phyloP scores from a whole-genome alignment of 306 rosid species.

The Ziziphus jujuba region DNA sequence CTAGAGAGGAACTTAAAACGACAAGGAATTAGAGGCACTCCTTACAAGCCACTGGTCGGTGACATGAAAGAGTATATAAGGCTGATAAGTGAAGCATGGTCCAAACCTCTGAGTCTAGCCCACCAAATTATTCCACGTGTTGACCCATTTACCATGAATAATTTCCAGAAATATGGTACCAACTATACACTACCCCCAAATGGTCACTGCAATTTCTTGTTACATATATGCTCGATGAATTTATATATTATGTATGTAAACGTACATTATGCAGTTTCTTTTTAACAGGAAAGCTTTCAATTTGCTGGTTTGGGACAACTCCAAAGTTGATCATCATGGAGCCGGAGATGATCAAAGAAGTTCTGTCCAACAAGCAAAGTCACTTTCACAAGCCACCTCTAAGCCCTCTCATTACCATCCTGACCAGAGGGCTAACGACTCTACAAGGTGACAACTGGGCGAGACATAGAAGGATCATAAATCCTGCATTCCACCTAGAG shows the following conservation, averaged over 20 bases:
- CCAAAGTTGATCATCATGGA: conserved; percentile 51
- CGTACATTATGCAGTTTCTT: not conserved
- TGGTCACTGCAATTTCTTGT: not conserved
- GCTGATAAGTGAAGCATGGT: conserved; percentile 47
- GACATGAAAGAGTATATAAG: conserved; percentile 47
- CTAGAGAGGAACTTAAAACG: conserved; percentile 39
- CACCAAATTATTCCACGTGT: conserved; percentile 46
- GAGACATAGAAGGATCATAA: conserved; percentile 41
- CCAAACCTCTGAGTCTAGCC: conserved; percentile 40
- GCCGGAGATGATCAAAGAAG: conserved; percentile 41
- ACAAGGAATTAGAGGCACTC: conserved; percentile 50
- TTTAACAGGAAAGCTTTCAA: conserved; percentile 36
- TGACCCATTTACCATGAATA: conserved; percentile 40
- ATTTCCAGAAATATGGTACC: conserved; percentile 42
- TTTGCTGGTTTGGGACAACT: conserved; percentile 51
- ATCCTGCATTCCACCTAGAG: conserved; percentile 56
- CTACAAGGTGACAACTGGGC: conserved; percentile 50
- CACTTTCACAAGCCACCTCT: conserved; percentile 46
- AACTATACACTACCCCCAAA: not conserved
- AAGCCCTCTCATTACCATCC: conserved; percentile 37
- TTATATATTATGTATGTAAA: not conserved
- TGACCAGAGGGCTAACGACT: conserved; percentile 42
- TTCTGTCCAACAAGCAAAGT: conserved; percentile 43
- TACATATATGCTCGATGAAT: not conserved
- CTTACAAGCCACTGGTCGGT: conserved; percentile 44